These are phyloP conservation scores for Diaporthe batatas DNA, from an alignment of 2,329 filamentous ascomycete genomes.

Conservation along the genomic window DNA sequence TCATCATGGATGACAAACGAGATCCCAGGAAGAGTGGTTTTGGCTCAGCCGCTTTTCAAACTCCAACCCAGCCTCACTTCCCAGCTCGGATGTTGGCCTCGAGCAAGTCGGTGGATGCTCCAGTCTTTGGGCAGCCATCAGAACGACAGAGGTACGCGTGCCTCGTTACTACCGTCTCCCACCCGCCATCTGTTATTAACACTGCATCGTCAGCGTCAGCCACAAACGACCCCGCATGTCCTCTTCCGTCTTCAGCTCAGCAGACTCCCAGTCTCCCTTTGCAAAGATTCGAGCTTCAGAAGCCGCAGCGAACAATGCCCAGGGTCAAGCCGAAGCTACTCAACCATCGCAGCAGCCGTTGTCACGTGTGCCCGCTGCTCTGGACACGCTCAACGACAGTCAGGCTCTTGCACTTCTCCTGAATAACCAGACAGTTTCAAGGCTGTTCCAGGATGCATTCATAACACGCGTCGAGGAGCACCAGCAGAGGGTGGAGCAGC, in stretches of 20 bases:
- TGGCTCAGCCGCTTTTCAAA: neutral
- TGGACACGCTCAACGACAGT: slow-evolving; percentile 13
- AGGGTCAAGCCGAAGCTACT: neutral
- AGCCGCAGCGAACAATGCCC: neutral
- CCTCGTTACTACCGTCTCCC: too few relatives aligned
- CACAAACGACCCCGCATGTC: neutral
- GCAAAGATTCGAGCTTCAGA: neutral
- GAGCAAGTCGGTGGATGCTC: slow-evolving; percentile 5
- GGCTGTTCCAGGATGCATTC: slow-evolving; percentile 5
- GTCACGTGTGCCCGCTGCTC: neutral
- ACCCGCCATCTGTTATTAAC: neutral
- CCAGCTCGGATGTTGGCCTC: slow-evolving; percentile 5
- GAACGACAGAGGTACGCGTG: neutral
- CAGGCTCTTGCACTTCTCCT: slow-evolving; percentile 24
- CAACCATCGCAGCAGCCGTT: neutral
- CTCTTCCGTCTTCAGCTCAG: too few relatives aligned
- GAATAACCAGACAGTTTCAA: neutral
- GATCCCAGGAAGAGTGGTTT: neutral
- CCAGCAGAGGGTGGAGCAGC: slow-evolving; percentile 11
- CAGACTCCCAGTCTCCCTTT: neutral
- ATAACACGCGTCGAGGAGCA: slow-evolving; percentile 16
- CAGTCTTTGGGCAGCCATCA: slow-evolving; percentile 8
- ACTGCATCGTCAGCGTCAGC: neutral
- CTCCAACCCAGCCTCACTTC: neutral
- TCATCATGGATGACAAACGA: neutral